Evolutionary conservation across 495 filamentous ascomycete genomes (phyloP).

Genomic region (Penicillium goetzii): DNA sequence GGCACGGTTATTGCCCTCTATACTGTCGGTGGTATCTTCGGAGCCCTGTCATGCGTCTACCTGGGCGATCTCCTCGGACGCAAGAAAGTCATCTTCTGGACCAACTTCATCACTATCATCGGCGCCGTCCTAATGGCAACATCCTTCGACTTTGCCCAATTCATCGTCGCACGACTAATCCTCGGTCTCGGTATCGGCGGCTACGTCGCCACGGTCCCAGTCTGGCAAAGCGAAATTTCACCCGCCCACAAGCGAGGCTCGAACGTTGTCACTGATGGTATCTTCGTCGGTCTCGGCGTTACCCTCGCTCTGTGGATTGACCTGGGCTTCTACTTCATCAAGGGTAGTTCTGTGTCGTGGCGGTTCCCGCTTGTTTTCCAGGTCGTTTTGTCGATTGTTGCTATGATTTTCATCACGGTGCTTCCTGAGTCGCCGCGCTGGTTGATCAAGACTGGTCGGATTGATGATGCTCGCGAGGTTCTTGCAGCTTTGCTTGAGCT

Average conservation of each 20-base stretch:
- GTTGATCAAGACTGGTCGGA: slow-evolving; percentile 57
- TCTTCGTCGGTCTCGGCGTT: slow-evolving; percentile 58
- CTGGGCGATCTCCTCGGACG: slow-evolving; percentile 36
- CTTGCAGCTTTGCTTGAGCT: slow-evolving; percentile 44
- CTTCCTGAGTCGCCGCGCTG: slow-evolving; percentile 65
- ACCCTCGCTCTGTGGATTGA: slow-evolving; percentile 49
- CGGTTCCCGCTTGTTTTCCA: slow-evolving; percentile 55
- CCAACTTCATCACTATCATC: slow-evolving; percentile 35
- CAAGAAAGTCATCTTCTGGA: slow-evolving; percentile 35
- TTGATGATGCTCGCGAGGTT: slow-evolving; percentile 57
- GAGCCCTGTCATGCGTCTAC: slow-evolving; percentile 36
- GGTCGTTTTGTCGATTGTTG: slow-evolving; percentile 60
- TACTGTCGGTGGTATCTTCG: slow-evolving; percentile 39
- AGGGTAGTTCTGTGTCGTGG: slow-evolving; percentile 49
- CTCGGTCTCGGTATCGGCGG: slow-evolving; percentile 65
- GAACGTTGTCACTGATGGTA: slow-evolving; percentile 44
- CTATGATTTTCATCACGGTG: slow-evolving; percentile 59
- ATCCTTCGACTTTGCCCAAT: slow-evolving; percentile 38
- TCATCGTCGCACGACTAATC: slow-evolving; percentile 53
- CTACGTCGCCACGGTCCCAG: slow-evolving; percentile 43
- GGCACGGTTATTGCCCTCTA: slow-evolving; percentile 39
- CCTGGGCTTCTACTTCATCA: slow-evolving; percentile 49
- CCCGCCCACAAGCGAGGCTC: slow-evolving; percentile 44
- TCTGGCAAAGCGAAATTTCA: slow-evolving; percentile 55
- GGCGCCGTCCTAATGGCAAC: slow-evolving; percentile 49